Evolutionary conservation across 139 green algal species (phyloP).

Genomic region (Chlamydomonas asymmetrica): DNA sequence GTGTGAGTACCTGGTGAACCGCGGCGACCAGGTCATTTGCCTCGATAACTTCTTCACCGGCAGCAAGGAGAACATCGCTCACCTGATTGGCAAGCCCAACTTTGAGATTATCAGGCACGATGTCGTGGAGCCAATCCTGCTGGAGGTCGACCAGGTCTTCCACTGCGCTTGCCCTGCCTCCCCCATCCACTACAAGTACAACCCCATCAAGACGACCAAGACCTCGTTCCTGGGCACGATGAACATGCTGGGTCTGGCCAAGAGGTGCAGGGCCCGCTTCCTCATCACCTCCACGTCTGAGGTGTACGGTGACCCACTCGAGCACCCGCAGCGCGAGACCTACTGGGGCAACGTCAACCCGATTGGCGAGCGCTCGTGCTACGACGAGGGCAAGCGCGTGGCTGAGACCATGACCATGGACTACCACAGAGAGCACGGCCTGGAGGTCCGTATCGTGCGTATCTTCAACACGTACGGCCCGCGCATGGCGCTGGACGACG

Average conservation of each 20-base stretch:
- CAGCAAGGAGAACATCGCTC: conserved; percentile 92
- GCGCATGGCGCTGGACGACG: conserved; percentile 98
- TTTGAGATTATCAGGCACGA: conserved; percentile 99
- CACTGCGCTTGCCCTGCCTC: conserved; percentile 98
- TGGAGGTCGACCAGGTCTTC: conserved; percentile 99
- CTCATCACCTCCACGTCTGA: conserved; percentile 93
- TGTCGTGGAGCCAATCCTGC: conserved; percentile 91
- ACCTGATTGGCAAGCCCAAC: conserved; percentile 87
- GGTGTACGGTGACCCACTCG: conserved; percentile 97
- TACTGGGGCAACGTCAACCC: conserved; percentile 99
- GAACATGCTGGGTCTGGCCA: conserved; percentile 99
- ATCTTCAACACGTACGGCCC: conserved; percentile 99
- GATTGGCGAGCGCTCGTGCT: conserved; percentile 97
- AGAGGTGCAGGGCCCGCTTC: conserved; percentile 91
- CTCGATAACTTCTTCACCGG: conserved; percentile 99
- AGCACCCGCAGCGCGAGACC: conserved; percentile 96
- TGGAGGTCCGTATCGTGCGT: conserved; percentile 92
- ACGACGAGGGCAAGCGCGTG: conserved; percentile 98
- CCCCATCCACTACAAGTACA: conserved; percentile 99
- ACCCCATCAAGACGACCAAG: conserved; percentile 99
- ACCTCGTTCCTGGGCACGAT: conserved; percentile 97
- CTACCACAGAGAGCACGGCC: conserved; percentile 90
- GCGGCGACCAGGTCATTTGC: conserved; percentile 95
- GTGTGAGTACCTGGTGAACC: conserved; percentile 86
- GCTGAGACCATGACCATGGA: conserved; percentile 97